phyloP scores from a whole-genome alignment of 257 asterid species.

The Solanum stenotomum region DNA sequence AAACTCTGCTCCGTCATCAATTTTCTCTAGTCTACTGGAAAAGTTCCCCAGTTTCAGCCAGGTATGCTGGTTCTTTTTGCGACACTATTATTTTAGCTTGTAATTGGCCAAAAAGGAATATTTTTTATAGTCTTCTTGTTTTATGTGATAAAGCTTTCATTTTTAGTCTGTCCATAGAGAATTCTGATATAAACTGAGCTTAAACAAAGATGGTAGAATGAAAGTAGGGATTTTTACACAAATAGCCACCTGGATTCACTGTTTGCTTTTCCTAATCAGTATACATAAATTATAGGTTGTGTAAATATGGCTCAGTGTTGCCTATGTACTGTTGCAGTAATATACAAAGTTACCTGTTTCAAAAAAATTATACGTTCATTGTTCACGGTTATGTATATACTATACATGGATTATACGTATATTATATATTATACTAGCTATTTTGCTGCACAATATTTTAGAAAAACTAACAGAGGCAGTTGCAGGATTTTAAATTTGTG shows the following conservation, averaged over 20 bases:
- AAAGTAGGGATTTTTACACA: neutral
- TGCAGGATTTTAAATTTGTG: neutral
- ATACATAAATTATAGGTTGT: neutral
- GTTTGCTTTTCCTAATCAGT: neutral
- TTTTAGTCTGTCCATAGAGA: neutral
- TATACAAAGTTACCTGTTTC: no score
- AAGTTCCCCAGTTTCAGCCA: conserved; percentile 44
- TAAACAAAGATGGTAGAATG: neutral
- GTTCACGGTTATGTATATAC: neutral
- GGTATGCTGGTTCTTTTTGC: conserved; percentile 21
- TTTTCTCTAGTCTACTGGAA: conserved; percentile 39
- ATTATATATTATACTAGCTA: neutral
- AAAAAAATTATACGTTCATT: neutral
- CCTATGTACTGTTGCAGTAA: no score
- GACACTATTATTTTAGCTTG: neutral
- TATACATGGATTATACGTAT: neutral
- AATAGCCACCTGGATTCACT: neutral
- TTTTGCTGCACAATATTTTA: neutral
- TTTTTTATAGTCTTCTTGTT: neutral
- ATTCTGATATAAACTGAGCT: neutral
- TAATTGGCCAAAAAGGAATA: neutral
- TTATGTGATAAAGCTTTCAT: neutral
- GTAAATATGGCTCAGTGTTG: no score
- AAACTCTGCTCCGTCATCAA: conserved; percentile 42
- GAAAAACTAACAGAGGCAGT: neutral